phyloP scores from a whole-genome alignment of 768 basidiomycete genomes.

The Ramaria sp. region DNA sequence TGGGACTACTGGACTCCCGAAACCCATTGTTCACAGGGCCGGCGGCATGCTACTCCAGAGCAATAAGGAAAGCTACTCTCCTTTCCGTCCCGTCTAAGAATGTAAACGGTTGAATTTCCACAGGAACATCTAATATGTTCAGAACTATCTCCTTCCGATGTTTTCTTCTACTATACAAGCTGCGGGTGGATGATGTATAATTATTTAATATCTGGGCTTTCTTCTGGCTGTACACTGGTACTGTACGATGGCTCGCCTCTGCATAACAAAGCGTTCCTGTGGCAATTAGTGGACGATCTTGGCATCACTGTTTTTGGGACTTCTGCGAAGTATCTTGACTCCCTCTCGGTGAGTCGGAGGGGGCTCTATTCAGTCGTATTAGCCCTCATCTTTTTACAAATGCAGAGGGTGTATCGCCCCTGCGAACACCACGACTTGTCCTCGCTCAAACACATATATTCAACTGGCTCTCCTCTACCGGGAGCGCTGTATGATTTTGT shows the following conservation, averaged over 20 bases:
- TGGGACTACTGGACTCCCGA: slow-evolving; percentile 62
- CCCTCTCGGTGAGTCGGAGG: slow-evolving; percentile 45
- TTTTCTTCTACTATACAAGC: slow-evolving; percentile 78
- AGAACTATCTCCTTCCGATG: slow-evolving; percentile 52
- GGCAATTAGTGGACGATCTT: slow-evolving; percentile 56
- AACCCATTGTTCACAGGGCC: slow-evolving; percentile 69
- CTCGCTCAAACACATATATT: slow-evolving; percentile 62
- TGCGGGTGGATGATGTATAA: slow-evolving; percentile 95
- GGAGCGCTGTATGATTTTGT: slow-evolving; percentile 66
- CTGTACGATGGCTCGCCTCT: slow-evolving; percentile 78
- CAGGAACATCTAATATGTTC: slow-evolving; percentile 55
- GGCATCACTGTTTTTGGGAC: slow-evolving; percentile 75
- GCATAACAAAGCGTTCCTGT: slow-evolving; percentile 52
- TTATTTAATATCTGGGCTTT: slow-evolving; percentile 59
- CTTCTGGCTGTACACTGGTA: slow-evolving; percentile 59
- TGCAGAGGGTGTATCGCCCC: slow-evolving; percentile 59
- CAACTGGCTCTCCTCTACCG: slow-evolving; percentile 70
- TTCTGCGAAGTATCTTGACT: slow-evolving; percentile 75
- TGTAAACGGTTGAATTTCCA: not conserved
- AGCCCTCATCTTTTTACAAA: not conserved
- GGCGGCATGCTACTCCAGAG: slow-evolving; percentile 71
- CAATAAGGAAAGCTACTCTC: slow-evolving; percentile 30
- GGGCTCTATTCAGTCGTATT: slow-evolving; percentile 4
- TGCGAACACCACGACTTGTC: slow-evolving; percentile 48
- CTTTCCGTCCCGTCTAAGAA: not conserved